Percentiles rank a stretch among this genome's conserved stretches.
phyloP scores from a whole-genome alignment of 176 grass and related monocot genomes.

The Guadua angustifolia region DNA sequence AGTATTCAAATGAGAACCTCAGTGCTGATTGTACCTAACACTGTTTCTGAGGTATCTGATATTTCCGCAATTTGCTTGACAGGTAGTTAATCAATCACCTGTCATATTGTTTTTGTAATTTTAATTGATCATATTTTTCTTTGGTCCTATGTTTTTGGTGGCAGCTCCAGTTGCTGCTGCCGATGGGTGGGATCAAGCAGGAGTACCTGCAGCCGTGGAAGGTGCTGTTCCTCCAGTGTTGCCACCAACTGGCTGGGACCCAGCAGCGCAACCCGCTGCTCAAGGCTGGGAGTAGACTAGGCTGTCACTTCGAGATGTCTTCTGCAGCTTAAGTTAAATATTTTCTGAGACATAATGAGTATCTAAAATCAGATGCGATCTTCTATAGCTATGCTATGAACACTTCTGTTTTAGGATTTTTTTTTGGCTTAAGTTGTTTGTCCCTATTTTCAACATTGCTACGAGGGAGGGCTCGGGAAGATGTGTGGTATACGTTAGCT shows the following conservation, averaged over 20 bases:
- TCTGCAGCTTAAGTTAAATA: slow-evolving; percentile 28
- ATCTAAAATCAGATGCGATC: neutral
- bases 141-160: neutral
- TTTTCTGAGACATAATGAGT: slow-evolving; percentile 29
- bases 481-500: slow-evolving; percentile 33
- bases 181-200: slow-evolving; percentile 70
- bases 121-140: neutral
- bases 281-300: slow-evolving; percentile 64
- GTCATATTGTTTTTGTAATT: neutral
- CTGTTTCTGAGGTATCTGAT: neutral
- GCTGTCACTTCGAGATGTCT: neutral
- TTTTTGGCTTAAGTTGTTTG: slow-evolving; percentile 40
- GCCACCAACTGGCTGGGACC: slow-evolving; percentile 68
- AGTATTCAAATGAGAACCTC: neutral
- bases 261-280: slow-evolving; percentile 41
- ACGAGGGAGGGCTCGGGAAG: slow-evolving; percentile 8
- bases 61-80: neutral
- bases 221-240: slow-evolving; percentile 30
- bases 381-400: slow-evolving; percentile 35
- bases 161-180: slow-evolving; percentile 62
- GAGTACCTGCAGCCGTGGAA: slow-evolving; percentile 37
- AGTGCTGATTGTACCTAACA: neutral
- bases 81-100: neutral
- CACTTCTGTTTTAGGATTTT: slow-evolving; percentile 26
- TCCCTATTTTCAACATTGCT: slow-evolving; percentile 4